Evolutionary conservation across 2,329 filamentous ascomycete genomes (phyloP).

Genomic region (Botryosphaeria dothidea): DNA sequence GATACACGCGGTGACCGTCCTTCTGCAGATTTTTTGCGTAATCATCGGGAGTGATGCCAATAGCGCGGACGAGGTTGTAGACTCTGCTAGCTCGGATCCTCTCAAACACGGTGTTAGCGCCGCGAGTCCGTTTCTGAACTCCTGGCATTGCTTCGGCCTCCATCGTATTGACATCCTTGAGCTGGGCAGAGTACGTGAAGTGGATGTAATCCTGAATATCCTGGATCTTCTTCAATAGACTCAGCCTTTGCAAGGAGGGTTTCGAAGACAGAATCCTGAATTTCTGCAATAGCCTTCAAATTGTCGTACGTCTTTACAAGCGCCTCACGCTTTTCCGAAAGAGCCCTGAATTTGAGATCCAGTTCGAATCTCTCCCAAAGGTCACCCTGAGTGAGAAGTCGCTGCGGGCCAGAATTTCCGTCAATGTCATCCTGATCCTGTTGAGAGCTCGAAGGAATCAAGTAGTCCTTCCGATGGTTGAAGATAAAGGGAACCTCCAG

Average conservation of each 20-base stretch:
- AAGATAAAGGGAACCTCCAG: conserved; percentile 98
- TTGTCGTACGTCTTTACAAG: conserved; percentile 78
- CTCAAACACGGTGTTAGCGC: conserved; percentile 78
- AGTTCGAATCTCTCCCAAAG: conserved; percentile 94
- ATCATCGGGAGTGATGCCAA: conserved; percentile 85
- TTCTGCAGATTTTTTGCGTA: conserved; percentile 84
- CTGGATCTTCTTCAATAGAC: conserved; percentile 92
- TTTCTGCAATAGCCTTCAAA: conserved; percentile 60
- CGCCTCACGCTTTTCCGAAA: conserved; percentile 87
- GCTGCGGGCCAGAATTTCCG: conserved; percentile 74
- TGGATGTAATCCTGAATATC: conserved; percentile 96
- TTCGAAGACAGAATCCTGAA: conserved; percentile 72
- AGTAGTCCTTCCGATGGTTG: conserved; percentile 95
- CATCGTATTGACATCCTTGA: conserved; percentile 74
- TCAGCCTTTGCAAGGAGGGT: conserved; percentile 78
- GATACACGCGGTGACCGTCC: conserved; percentile 74
- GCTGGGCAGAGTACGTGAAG: conserved; percentile 82
- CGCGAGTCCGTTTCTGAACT: conserved; percentile 77
- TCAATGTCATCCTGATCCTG: conserved; percentile 68
- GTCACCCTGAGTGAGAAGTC: conserved; percentile 87
- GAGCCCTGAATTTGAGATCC: conserved; percentile 90
- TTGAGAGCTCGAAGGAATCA: conserved; percentile 78
- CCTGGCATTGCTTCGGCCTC: conserved; percentile 61
- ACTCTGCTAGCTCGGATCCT: conserved; percentile 78
- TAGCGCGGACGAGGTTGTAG: conserved; percentile 80